phyloP scores from a whole-genome alignment of 2,329 filamentous ascomycete genomes.

The Aspergillus proliferans region DNA sequence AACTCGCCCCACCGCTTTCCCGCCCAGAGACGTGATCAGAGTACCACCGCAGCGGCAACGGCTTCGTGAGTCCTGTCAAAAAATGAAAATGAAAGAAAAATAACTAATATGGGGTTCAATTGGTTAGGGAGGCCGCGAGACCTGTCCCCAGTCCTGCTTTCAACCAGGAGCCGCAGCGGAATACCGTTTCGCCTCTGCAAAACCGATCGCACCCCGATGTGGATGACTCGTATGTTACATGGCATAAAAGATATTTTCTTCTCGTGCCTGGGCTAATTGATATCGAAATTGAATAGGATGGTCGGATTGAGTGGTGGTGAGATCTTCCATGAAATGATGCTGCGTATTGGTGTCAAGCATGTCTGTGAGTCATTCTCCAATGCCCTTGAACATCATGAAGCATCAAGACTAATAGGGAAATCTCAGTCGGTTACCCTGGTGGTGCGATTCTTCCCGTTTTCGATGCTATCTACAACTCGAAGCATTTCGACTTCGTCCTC shows the following conservation, averaged over 20 bases:
- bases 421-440: conserved; percentile 75
- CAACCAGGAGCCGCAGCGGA: conserved; percentile 49
- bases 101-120: conserved; percentile 7
- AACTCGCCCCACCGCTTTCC: conserved; percentile 42
- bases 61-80: conserved; percentile 46
- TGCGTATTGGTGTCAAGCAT: conserved; percentile 84
- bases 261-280: conserved; percentile 2
- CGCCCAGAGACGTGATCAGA: conserved; percentile 40
- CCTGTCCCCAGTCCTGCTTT: conserved; percentile 58
- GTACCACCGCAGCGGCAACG: conserved; percentile 42
- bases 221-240: conserved; percentile 67
- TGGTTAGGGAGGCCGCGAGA: conserved; percentile 40
- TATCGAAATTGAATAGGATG: conserved; percentile 52
- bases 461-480: conserved; percentile 97
- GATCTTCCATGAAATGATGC: conserved; percentile 99
- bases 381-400: not conserved
- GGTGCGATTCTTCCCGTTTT: conserved; percentile 96
- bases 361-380: conserved; percentile 62
- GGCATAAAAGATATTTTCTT: not conserved
- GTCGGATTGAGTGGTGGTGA: conserved; percentile 92
- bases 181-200: conserved; percentile 64
- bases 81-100: not conserved
- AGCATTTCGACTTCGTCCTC: conserved; percentile 92
- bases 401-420: conserved; percentile 1
- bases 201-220: conserved; percentile 57